A percentile compares a stretch with the other conserved stretches of the same genome.
Evolutionary conservation across 352 stramenopile species (phyloP).

Genomic region (Paralagenidium karlingii): DNA sequence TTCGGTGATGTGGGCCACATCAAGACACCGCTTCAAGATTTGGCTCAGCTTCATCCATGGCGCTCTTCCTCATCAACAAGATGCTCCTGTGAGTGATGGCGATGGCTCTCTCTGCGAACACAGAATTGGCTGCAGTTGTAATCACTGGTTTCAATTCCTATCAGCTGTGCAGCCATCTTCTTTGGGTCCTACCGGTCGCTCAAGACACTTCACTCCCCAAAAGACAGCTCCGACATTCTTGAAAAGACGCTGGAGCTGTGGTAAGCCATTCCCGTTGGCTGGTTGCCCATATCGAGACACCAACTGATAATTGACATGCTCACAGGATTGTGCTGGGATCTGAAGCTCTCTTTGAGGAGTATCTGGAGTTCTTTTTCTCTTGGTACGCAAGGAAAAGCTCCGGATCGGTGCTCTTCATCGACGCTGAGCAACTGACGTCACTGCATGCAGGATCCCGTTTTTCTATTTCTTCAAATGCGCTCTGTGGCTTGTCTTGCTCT

Average conservation of each 20-base stretch:
- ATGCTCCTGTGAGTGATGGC: slow-evolving; percentile 31
- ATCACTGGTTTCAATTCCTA: not conserved
- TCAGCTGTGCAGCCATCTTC: slow-evolving; percentile 39
- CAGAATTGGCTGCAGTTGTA: not conserved
- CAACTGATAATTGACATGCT: no score
- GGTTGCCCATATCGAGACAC: no score
- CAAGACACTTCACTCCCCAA: slow-evolving; percentile 41
- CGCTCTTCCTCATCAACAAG: slow-evolving; percentile 61
- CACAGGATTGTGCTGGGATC: slow-evolving; percentile 53
- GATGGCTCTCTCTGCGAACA: not conserved
- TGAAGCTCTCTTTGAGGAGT: slow-evolving; percentile 44
- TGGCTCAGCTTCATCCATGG: slow-evolving; percentile 15
- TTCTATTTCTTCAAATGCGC: slow-evolving; percentile 68
- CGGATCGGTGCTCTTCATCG: no score
- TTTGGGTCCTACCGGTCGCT: slow-evolving; percentile 56
- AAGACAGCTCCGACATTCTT: slow-evolving; percentile 43
- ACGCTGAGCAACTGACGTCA: no score
- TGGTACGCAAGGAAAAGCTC: no score
- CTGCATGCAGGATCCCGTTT: slow-evolving; percentile 39
- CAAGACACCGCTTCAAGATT: slow-evolving; percentile 9
- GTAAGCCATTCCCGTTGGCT: slow-evolving; percentile 8
- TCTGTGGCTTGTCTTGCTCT: slow-evolving; percentile 36
- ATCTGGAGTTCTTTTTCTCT: slow-evolving; percentile 52
- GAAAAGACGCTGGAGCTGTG: slow-evolving; percentile 48
- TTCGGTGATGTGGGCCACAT: slow-evolving; percentile 5